Conservation (phyloP, 176 grass and related monocot genomes). For the Themeda triandra region DNA sequence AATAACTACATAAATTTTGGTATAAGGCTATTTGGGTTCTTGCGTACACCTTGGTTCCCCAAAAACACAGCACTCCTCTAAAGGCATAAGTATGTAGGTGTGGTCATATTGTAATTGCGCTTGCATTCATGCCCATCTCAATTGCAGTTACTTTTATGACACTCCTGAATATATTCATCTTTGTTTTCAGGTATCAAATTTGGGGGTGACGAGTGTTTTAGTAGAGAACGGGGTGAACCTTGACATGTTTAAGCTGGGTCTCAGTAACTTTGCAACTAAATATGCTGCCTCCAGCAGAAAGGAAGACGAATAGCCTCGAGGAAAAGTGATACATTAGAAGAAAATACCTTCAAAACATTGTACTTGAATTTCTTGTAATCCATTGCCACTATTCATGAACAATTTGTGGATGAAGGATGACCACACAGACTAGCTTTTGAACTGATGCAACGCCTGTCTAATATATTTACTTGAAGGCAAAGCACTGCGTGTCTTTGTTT, state of each 20-base stretch:
- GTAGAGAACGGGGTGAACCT: constrained; percentile 84
- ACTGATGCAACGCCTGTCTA: background rate
- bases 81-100: background rate
- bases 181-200: constrained; percentile 73
- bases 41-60: background rate
- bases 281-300: constrained; percentile 15
- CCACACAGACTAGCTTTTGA: background rate
- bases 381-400: constrained; percentile 19
- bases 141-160: background rate
- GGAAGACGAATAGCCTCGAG: constrained; percentile 19
- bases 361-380: constrained; percentile 6
- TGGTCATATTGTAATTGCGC: background rate
- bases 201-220: constrained; percentile 74
- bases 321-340: background rate
- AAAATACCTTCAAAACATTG: background rate
- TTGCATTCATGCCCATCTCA: background rate
- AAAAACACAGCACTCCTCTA: background rate
- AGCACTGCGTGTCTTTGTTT: background rate
- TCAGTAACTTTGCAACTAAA: constrained; percentile 57
- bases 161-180: background rate
- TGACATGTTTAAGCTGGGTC: constrained; percentile 79
- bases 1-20: background rate
- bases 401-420: background rate
- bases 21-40: background rate
- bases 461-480: background rate